A percentile compares a stretch with the other conserved stretches of the same genome.
Evolutionary conservation across 768 basidiomycete species (phyloP).

Genomic region (Kwoniella mangroviensis): DNA sequence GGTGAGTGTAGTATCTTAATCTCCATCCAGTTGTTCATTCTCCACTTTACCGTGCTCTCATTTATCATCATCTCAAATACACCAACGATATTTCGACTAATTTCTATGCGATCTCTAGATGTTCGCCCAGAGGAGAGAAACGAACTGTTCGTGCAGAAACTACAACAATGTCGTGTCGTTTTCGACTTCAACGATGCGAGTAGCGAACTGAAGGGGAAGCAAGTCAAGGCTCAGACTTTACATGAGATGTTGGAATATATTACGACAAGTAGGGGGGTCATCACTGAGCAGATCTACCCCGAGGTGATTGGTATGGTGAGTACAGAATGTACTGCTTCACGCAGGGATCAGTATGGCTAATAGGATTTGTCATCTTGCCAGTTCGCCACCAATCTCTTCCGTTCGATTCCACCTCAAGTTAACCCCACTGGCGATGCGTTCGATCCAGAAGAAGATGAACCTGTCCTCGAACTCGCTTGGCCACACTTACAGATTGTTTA

Average conservation of each 20-base stretch:
- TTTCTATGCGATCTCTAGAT: conserved; percentile 64
- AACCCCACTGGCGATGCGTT: conserved; percentile 98
- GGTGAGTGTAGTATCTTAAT: conserved; percentile 43
- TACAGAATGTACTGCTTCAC: not conserved
- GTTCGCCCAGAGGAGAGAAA: conserved; percentile 84
- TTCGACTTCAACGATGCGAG: conserved; percentile 99
- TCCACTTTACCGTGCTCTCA: conserved; percentile 14
- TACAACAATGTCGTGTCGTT: conserved; percentile 92
- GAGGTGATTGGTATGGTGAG: conserved; percentile 97
- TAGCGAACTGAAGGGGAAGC: conserved; percentile 93
- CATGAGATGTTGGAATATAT: conserved; percentile 99
- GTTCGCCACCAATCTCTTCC: conserved; percentile 98
- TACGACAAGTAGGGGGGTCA: conserved; percentile 91
- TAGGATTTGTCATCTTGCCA: conserved; percentile 53
- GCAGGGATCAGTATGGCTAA: too few relatives aligned
- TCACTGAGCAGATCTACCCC: conserved; percentile 96
- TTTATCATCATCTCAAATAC: too few relatives aligned
- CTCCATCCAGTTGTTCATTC: conserved; percentile 1
- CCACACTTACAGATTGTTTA: conserved; percentile 99
- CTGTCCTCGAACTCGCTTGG: conserved; percentile 98
- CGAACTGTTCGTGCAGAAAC: conserved; percentile 88
- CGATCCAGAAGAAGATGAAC: conserved; percentile 99
- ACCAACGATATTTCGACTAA: not conserved
- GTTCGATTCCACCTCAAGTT: conserved; percentile 98
- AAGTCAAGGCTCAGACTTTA: conserved; percentile 95